phyloP scores from a whole-genome alignment of 2,329 filamentous ascomycete genomes.

The Ceratocystis papillata region DNA sequence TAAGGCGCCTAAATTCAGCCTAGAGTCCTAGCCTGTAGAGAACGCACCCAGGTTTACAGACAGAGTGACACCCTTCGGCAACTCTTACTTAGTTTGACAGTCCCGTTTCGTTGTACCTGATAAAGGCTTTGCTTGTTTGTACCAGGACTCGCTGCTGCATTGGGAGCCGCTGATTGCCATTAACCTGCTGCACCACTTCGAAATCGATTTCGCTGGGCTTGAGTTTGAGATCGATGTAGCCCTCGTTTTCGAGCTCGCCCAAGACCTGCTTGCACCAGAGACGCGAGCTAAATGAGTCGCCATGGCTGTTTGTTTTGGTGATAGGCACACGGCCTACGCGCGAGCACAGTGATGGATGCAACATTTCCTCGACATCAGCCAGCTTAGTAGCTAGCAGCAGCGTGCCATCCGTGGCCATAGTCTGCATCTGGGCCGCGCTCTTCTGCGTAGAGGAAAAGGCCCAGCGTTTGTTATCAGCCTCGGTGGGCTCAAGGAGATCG shows the following conservation, averaged over 20 bases:
- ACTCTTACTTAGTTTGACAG: not conserved
- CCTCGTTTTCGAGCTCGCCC: slow-evolving; percentile 25
- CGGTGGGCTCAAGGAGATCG: slow-evolving; percentile 11
- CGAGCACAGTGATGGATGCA: slow-evolving; percentile 9
- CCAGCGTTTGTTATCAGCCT: slow-evolving; percentile 12
- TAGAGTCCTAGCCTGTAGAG: not conserved
- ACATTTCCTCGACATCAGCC: slow-evolving; percentile 21
- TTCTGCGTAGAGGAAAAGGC: slow-evolving; percentile 12
- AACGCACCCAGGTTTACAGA: too few relatives aligned
- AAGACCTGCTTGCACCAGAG: slow-evolving; percentile 24
- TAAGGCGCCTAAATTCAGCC: not conserved
- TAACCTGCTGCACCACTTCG: slow-evolving; percentile 9
- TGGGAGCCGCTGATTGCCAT: slow-evolving; percentile 4
- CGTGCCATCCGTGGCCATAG: not conserved
- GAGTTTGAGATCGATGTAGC: slow-evolving; percentile 22
- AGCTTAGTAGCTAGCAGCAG: slow-evolving; percentile 15
- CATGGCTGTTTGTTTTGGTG: slow-evolving; percentile 20
- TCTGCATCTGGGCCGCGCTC: slow-evolving; percentile 5
- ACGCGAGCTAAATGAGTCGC: slow-evolving; percentile 18
- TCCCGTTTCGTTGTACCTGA: not conserved
- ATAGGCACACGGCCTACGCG: slow-evolving; percentile 17
- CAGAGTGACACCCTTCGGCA: not conserved
- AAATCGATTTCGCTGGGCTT: slow-evolving; percentile 7
- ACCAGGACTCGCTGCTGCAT: slow-evolving; percentile 13
- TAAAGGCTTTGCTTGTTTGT: slow-evolving; percentile 17